phyloP scores from a whole-genome alignment of 768 basidiomycete genomes.

The Tulasnella sp. region DNA sequence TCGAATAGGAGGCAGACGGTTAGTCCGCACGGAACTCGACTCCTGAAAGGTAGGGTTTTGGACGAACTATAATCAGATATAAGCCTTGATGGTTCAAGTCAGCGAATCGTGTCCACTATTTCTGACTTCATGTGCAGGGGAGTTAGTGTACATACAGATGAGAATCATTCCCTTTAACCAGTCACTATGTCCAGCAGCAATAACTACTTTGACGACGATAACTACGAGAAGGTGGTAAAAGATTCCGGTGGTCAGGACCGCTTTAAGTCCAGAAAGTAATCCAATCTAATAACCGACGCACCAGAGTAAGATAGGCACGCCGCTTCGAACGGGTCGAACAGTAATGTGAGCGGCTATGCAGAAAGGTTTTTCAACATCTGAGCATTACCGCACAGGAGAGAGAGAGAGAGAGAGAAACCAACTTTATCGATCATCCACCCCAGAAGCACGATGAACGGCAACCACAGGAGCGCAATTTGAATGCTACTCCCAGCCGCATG shows the following conservation, averaged over 20 bases:
- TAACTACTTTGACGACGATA: constrained; percentile 70
- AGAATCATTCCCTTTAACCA: constrained; percentile 78
- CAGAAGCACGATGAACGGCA: constrained; percentile 49
- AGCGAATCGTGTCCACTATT: too few species aligned
- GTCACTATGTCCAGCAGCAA: constrained; percentile 72
- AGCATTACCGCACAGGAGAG: not conserved
- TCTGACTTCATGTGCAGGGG: too few species aligned
- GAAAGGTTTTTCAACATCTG: constrained; percentile 4
- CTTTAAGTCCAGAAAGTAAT: not conserved
- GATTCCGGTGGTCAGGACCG: too few species aligned
- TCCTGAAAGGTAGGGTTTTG: too few species aligned
- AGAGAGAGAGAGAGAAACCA: not conserved
- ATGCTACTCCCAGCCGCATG: constrained; percentile 63
- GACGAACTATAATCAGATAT: too few species aligned
- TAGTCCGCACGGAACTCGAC: too few species aligned
- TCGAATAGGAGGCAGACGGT: too few species aligned
- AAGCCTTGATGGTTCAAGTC: too few species aligned
- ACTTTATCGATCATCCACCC: constrained; percentile 26
- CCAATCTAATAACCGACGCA: constrained; percentile 13
- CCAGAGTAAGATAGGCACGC: constrained; percentile 35
- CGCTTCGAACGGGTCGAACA: constrained; percentile 87
- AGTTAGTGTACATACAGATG: constrained; percentile 52
- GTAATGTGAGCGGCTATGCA: constrained; percentile 57
- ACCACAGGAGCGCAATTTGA: constrained; percentile 62
- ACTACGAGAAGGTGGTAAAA: constrained; percentile 31